These are phyloP conservation scores for Paramecium sonneborni DNA, from an alignment of 73 alveolate species.

Conservation along the genomic window DNA sequence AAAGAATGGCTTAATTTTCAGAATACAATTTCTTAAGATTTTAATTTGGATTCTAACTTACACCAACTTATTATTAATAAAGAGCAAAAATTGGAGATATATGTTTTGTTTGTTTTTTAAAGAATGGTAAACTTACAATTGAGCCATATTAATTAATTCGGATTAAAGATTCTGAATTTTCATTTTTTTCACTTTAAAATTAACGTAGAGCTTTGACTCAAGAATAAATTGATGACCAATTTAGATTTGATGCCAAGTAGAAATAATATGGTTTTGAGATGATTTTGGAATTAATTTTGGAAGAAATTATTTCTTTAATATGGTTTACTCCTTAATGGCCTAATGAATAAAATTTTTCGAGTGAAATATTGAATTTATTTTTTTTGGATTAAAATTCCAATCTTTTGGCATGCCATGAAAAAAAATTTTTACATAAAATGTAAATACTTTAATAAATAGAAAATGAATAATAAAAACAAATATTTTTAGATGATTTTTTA, in stretches of 20 bases:
- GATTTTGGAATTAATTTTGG: neutral
- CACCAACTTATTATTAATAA: neutral
- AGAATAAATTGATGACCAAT: neutral
- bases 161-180: neutral
- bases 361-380: neutral
- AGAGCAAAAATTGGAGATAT: neutral
- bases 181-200: neutral
- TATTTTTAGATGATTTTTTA: neutral
- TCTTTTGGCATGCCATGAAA: neutral
- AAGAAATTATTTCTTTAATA: neutral
- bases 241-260: neutral
- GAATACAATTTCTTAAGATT: neutral
- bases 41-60: neutral
- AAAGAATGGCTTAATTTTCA: neutral
- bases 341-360: neutral
- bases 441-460: neutral
- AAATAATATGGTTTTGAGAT: neutral
- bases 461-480: neutral
- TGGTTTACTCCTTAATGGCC: neutral
- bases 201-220: neutral
- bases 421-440: neutral
- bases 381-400: neutral
- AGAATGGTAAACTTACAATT: neutral
- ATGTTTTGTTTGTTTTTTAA: neutral
- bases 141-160: neutral